Conservation (phyloP, 345 rosid genomes). For the Litchi chinensis region DNA sequence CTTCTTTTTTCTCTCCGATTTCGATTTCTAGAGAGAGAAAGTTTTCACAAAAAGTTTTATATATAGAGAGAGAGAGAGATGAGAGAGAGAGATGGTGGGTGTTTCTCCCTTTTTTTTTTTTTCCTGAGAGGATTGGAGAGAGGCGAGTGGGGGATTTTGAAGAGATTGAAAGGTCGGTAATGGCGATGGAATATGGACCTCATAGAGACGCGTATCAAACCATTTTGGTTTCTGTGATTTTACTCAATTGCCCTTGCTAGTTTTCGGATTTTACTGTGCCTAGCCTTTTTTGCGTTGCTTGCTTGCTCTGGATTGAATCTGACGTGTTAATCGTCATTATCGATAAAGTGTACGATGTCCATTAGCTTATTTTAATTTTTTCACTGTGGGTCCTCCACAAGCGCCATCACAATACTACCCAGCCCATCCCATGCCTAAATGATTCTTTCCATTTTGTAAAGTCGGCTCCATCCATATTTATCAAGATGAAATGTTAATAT, state of each 20-base stretch:
- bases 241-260: constrained; percentile 38
- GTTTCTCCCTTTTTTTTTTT: background rate
- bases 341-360: constrained; percentile 20
- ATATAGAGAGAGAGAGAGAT: too few species aligned
- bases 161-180: constrained; percentile 56
- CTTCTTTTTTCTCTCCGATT: background rate
- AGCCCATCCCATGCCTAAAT: too few species aligned
- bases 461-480: too few species aligned
- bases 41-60: too few species aligned
- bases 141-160: constrained; percentile 36
- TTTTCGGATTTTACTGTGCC: constrained; percentile 26
- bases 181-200: constrained; percentile 80
- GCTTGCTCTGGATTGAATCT: constrained; percentile 27
- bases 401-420: background rate
- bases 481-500: too few species aligned
- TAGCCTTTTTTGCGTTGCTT: background rate
- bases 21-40: background rate
- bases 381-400: constrained; percentile 20
- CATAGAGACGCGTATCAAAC: constrained; percentile 86
- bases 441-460: background rate
- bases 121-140: constrained; percentile 2
- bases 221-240: constrained; percentile 34
- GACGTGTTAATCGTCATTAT: constrained; percentile 48
- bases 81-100: background rate
- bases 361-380: constrained; percentile 21